Percentiles rank a stretch among this genome's conserved stretches.
Conservation (phyloP, 2,329 filamentous ascomycete species). For the Pseudopyricularia javanii region DNA sequence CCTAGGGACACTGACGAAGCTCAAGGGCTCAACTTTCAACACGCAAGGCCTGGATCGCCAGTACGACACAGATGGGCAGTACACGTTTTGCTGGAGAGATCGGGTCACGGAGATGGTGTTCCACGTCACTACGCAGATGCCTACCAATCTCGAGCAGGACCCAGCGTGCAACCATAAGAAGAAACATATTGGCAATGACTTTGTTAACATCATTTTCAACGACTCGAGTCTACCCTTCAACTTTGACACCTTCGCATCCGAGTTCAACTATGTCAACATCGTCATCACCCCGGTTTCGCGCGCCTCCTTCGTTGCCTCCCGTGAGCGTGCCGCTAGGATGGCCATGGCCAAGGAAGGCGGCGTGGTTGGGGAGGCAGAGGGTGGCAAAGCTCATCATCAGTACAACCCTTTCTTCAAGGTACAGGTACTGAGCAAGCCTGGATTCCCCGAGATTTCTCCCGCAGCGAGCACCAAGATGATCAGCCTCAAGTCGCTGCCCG, state of each 20-base stretch:
- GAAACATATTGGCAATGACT: slow-evolving; percentile 91
- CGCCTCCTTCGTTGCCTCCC: slow-evolving; percentile 59
- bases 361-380: slow-evolving; percentile 11
- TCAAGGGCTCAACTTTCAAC: slow-evolving; percentile 80
- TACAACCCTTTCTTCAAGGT: slow-evolving; percentile 66
- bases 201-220: slow-evolving; percentile 94
- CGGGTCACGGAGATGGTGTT: slow-evolving; percentile 91
- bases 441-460: slow-evolving; percentile 84
- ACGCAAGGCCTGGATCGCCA: slow-evolving; percentile 79
- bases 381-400: not conserved
- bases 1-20: slow-evolving; percentile 67
- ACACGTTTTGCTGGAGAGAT: slow-evolving; percentile 89
- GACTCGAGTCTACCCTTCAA: slow-evolving; percentile 82
- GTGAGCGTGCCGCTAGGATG: slow-evolving; percentile 22
- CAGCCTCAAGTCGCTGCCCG: slow-evolving; percentile 66
- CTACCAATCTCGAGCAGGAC: slow-evolving; percentile 68
- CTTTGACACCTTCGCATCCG: slow-evolving; percentile 85
- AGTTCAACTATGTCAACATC: slow-evolving; percentile 96
- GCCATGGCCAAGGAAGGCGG: slow-evolving; percentile 17
- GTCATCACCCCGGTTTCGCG: slow-evolving; percentile 82
- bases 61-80: slow-evolving; percentile 70
- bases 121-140: slow-evolving; percentile 96
- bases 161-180: slow-evolving; percentile 76
- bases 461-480: slow-evolving; percentile 84
- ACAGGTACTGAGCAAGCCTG: slow-evolving; percentile 75